phyloP scores from a whole-genome alignment of 2,329 filamentous ascomycete genomes.

The Microsporum canis region DNA sequence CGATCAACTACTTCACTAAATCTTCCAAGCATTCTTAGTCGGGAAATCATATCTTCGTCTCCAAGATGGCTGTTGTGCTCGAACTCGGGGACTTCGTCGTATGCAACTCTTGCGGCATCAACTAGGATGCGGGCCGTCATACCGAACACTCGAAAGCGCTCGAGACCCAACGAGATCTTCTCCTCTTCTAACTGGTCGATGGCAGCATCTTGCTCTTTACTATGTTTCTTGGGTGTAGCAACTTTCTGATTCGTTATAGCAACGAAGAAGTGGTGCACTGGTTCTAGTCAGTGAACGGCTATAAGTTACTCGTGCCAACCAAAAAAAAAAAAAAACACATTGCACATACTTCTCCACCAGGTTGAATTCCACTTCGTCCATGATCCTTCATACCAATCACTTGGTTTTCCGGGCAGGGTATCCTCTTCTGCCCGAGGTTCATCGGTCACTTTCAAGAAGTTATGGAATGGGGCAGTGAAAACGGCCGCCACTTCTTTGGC shows the following conservation, averaged over 20 bases:
- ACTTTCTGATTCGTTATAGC: constrained; percentile 62
- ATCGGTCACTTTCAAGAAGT: constrained; percentile 59
- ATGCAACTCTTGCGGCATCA: constrained; percentile 76
- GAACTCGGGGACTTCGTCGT: constrained; percentile 71
- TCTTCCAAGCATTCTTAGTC: constrained; percentile 45
- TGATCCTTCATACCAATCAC: constrained; percentile 71
- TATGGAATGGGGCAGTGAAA: constrained; percentile 78
- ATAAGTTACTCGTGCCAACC: neutral
- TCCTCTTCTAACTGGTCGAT: constrained; percentile 34
- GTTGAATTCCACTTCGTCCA: constrained; percentile 72
- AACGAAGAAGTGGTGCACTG: constrained; percentile 84
- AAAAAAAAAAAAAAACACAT: neutral
- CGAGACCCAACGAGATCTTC: constrained; percentile 37
- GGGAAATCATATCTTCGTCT: constrained; percentile 54
- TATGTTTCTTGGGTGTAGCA: constrained; percentile 41
- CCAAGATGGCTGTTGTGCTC: constrained; percentile 57
- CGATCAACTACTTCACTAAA: constrained; percentile 42
- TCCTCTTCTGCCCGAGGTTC: constrained; percentile 37
- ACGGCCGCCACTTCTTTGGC: constrained; percentile 87
- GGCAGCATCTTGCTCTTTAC: constrained; percentile 33
- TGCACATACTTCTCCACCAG: constrained; percentile 52
- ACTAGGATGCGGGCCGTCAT: constrained; percentile 89
- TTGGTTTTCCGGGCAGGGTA: constrained; percentile 36
- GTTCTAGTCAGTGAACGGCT: constrained; percentile 11
- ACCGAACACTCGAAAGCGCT: constrained; percentile 76